A percentile compares a stretch with the other conserved stretches of the same genome.
Evolutionary conservation across 2,329 filamentous ascomycete species (phyloP).

Genomic region (Aaosphaeria pasadenensis): DNA sequence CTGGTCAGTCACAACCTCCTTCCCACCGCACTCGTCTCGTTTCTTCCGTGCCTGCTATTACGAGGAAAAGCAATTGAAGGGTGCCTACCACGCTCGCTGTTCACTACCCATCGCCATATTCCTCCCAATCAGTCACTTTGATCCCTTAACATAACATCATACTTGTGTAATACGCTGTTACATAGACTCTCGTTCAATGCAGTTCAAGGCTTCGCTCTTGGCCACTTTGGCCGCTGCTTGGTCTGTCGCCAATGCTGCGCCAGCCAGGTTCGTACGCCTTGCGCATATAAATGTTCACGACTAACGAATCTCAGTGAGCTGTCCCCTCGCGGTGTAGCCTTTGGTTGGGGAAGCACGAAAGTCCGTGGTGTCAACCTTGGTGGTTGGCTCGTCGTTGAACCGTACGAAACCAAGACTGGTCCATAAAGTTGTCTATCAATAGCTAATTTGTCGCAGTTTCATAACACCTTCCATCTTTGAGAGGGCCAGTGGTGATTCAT

Average conservation of each 20-base stretch:
- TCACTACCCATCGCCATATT: no score
- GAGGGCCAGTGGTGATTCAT: slow-evolving; percentile 22
- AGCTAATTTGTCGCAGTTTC: slow-evolving; percentile 33
- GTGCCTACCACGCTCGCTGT: no score
- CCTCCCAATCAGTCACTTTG: no score
- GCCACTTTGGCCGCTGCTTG: not conserved
- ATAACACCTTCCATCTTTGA: slow-evolving; percentile 57
- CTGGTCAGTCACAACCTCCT: no score
- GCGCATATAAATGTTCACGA: no score
- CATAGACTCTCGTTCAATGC: not conserved
- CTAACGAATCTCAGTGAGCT: not conserved
- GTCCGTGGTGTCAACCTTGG: slow-evolving; percentile 35
- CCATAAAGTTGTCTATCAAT: slow-evolving; percentile 2
- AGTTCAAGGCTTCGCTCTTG: not conserved
- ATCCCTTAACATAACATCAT: no score
- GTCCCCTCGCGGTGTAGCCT: slow-evolving; percentile 15
- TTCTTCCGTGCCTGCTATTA: no score
- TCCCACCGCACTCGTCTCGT: no score
- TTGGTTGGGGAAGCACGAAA: slow-evolving; percentile 44
- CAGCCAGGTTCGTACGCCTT: not conserved
- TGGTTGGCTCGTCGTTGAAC: slow-evolving; percentile 34
- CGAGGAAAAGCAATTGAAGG: no score
- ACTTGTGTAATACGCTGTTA: no score
- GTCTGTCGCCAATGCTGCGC: not conserved
- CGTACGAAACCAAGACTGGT: slow-evolving; percentile 10